A percentile compares a stretch with the other conserved stretches of the same genome.
These are phyloP conservation scores for Fusarium sacchari DNA, from an alignment of 2,329 filamentous ascomycete genomes.

Conservation along the genomic window DNA sequence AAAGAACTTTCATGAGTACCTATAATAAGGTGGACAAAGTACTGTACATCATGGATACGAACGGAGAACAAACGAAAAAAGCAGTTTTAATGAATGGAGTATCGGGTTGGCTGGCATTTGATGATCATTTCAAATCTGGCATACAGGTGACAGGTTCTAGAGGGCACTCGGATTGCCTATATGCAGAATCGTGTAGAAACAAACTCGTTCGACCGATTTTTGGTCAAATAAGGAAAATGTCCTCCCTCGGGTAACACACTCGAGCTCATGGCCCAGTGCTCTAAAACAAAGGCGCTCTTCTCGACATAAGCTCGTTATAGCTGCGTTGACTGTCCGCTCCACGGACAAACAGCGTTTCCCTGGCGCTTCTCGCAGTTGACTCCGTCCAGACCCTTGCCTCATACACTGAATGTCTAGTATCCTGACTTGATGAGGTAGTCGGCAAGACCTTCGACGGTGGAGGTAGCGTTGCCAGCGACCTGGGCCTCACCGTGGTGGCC, in stretches of 20 bases:
- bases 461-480: conserved; percentile 78
- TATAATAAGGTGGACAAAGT: conserved; percentile 9
- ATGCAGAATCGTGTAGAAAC: conserved; percentile 45
- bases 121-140: neutral
- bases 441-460: conserved; percentile 82
- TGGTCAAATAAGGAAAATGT: conserved; percentile 38
- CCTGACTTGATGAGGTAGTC: conserved; percentile 84
- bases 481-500: conserved; percentile 82
- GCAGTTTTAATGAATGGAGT: conserved; percentile 17
- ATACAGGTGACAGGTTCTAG: conserved; percentile 15
- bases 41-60: conserved; percentile 16
- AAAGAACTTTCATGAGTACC: conserved; percentile 14
- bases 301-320: conserved; percentile 38
- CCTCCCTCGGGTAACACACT: conserved; percentile 33
- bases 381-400: conserved; percentile 12
- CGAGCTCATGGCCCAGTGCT: conserved; percentile 34
- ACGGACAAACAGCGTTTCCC: conserved; percentile 28
- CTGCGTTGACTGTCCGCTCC: conserved; percentile 31
- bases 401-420: conserved; percentile 67
- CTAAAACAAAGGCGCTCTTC: conserved; percentile 40
- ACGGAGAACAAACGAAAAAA: conserved; percentile 17
- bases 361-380: conserved; percentile 17
- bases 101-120: neutral
- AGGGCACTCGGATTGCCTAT: conserved; percentile 41
- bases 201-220: conserved; percentile 37